Evolutionary conservation across 495 filamentous ascomycete species (phyloP), one percentile per base, ranked within the genome.

Genomic region (Pseudoneurospora amorphoporcata): DNA sequence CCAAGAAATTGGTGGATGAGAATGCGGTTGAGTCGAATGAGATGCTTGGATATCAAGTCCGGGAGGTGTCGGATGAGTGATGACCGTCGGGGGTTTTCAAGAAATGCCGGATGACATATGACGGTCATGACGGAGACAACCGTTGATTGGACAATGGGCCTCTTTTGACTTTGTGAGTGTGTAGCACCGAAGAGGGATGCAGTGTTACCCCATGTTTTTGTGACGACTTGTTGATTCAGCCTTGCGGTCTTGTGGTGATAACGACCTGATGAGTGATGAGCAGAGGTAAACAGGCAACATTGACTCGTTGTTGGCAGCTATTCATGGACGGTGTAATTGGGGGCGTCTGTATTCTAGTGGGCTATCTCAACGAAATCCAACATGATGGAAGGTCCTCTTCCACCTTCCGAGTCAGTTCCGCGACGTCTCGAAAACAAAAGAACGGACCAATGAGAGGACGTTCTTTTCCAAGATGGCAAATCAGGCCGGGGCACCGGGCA

Each of bases 1-100:
- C 92, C 6, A 80, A 79, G 40, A 90, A 94, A 73, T 84, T 94
- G 73, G 77, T 87, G 10, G 86, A 93, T 76, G 87, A 91, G 74
- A 85, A 87, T 61, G 81, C 79, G 9, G 83, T 88, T 37, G 77
- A 79, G 38, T 90, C 88, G 69, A 95, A 95, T 78, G 81, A 78
- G 76, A 89, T 94, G 86, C 85, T 94, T 69, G 71, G 70, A 8
- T 85, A 78, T 39, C 61, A 29, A 2, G 68, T 82, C 12, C 73
- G 79, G 37, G 75, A 80, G 75, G 76, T 76, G 8, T 38, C 72
- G n/a, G 41, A 4, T 35, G 53, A 35, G 53, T 65, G 14, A 35
- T 35, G 7, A 37, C 53, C 53, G 0, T 16, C 29, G 53, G 29
- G 42, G 0, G 35, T 37, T 65, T 65, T 17, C 0, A 32, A 0